Evolutionary conservation across 495 filamentous ascomycete species (phyloP), one percentile per base, ranked within the genome.

Genomic region (Penicillium lividum): DNA sequence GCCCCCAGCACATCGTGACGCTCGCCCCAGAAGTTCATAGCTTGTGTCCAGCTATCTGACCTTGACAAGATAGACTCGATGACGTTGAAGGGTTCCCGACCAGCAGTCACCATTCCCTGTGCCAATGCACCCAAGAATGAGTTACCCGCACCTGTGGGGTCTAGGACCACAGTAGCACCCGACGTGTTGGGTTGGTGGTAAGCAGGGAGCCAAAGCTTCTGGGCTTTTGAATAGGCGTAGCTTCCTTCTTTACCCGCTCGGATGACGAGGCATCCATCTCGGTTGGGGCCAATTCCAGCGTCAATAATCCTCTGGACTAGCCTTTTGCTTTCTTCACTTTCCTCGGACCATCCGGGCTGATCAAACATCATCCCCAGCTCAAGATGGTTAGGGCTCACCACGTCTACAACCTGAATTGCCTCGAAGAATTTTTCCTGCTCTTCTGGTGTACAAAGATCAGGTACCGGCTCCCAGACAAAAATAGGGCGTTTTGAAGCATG

Each of bases 141-240:
- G 70, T 98, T 98, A 0, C 94, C 94, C 22, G 93, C 94, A n/a
- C 94, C 94, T 0, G 94, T 98, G 0, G 93, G 93, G 71, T 98
- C 94, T 15, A 95, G 75, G 7, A 98, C 91, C 51, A 79, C 81
- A 7, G 69, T 63, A 56, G 73, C 47, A 49, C 49, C 69, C 5
- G 67, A 64, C 5, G 64, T 53, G 18, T 52, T 61, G 48, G 75
- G 71, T 54, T 76, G 71, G 61, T 86, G 81, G 68, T 83, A 85
- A 11, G 85, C 83, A n/a, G 84, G 84, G 42, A 87, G 68, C 80
- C 71, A 71, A 29, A 76, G 60, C 58, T 64, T 66, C 53, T 69
- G 70, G 13, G 59, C 43, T 51, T 62, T 65, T 53, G 69, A 65
- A 68, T 77, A 73, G 76, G 72, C 69, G 61, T 81, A 83, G 73